Conservation (phyloP, 129 eudicot genomes). For the Escallonia herrerae region DNA sequence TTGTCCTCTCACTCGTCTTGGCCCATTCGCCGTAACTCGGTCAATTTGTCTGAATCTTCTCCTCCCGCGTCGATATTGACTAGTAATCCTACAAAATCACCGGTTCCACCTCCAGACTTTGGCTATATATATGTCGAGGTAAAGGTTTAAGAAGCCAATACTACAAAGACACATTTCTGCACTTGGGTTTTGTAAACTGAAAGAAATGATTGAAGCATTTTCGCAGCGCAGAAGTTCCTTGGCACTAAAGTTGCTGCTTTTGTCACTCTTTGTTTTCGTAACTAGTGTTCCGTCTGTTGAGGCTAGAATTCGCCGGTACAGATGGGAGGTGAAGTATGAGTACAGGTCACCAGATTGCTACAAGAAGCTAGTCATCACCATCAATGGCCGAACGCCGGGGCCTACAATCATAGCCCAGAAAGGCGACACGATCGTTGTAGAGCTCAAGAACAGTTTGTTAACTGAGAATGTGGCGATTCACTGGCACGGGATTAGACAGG, state of each 20-base stretch:
- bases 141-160: too few species aligned
- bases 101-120: too few species aligned
- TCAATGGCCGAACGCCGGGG: slow-evolving; percentile 73
- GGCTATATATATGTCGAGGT: too few species aligned
- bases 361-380: slow-evolving; percentile 46
- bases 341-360: slow-evolving; percentile 72
- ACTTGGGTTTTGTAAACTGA: too few species aligned
- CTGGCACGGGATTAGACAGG: slow-evolving; percentile 97
- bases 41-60: too few species aligned
- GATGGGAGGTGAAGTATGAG: slow-evolving; percentile 86
- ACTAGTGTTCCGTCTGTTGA: slow-evolving; percentile 26
- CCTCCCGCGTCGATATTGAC: too few species aligned
- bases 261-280: slow-evolving; percentile 21
- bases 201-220: too few species aligned
- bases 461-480: slow-evolving; percentile 85
- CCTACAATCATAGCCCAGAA: slow-evolving; percentile 60
- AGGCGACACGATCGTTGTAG: slow-evolving; percentile 68
- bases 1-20: too few species aligned
- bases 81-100: too few species aligned
- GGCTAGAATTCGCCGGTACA: slow-evolving; percentile 45
- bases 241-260: not conserved
- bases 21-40: too few species aligned
- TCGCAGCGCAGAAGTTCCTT: not conserved
- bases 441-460: slow-evolving; percentile 62
- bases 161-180: too few species aligned